Evolutionary conservation across 805 yeast genomes (phyloP).

Genomic region (Candida odintsovae): DNA sequence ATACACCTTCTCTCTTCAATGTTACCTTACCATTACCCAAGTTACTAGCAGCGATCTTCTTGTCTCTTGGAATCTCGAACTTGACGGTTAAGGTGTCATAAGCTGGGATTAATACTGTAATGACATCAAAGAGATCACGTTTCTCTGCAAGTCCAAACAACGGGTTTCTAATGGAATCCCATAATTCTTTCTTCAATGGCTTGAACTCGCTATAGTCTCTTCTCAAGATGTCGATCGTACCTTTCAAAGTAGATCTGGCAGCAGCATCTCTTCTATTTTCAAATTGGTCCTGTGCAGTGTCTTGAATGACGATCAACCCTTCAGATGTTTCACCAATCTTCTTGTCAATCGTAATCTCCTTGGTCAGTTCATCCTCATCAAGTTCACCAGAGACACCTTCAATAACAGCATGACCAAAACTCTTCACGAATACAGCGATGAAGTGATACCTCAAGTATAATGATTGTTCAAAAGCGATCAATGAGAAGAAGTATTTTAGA

Average conservation of each 20-base stretch:
- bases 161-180: conserved; percentile 66
- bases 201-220: conserved; percentile 47
- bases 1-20: conserved; percentile 47
- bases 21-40: conserved; percentile 49
- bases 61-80: conserved; percentile 62
- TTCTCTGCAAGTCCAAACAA: conserved; percentile 53
- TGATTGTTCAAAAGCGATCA: conserved; percentile 51
- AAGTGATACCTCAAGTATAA: conserved; percentile 45
- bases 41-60: conserved; percentile 55
- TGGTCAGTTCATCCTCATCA: conserved; percentile 58
- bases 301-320: conserved; percentile 51
- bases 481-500: conserved; percentile 54
- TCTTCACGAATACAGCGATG: conserved; percentile 38
- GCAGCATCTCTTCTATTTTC: conserved; percentile 54
- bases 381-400: conserved; percentile 51
- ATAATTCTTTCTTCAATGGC: conserved; percentile 54
- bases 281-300: conserved; percentile 37
- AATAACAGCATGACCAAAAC: conserved; percentile 63
- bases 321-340: conserved; percentile 18
- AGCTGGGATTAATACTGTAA: conserved; percentile 61
- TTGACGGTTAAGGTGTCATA: conserved; percentile 54
- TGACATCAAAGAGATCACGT: conserved; percentile 56
- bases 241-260: conserved; percentile 58
- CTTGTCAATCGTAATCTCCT: conserved; percentile 9
- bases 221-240: conserved; percentile 60